Evolutionary conservation across 2,329 filamentous ascomycete genomes (phyloP).

Genomic region (Penicillium palitans): DNA sequence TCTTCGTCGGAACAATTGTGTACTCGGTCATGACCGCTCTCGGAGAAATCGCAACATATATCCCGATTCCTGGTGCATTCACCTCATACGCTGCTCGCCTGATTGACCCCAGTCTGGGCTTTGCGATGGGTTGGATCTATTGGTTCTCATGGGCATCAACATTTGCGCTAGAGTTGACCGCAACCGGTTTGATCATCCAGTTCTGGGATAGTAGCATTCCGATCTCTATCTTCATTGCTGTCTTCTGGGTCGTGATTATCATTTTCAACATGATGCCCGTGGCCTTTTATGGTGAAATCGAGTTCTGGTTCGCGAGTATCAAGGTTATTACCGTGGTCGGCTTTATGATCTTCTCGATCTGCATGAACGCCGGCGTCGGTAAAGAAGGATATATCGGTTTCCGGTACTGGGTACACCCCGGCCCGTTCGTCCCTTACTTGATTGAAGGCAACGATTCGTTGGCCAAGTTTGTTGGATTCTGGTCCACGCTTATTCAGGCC

Average conservation of each 20-base stretch:
- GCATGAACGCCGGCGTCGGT: constrained; percentile 70
- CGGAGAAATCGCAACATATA: constrained; percentile 71
- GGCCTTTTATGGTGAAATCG: constrained; percentile 70
- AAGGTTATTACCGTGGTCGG: constrained; percentile 74
- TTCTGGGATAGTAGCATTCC: constrained; percentile 66
- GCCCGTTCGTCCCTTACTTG: constrained; percentile 65
- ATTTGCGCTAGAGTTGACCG: constrained; percentile 69
- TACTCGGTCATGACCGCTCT: constrained; percentile 70
- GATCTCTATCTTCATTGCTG: constrained; percentile 69
- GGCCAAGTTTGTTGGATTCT: constrained; percentile 66
- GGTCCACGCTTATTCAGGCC: constrained; percentile 48
- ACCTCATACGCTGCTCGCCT: constrained; percentile 74
- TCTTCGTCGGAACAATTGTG: constrained; percentile 69
- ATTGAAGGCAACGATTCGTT: constrained; percentile 56
- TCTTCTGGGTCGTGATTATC: constrained; percentile 72
- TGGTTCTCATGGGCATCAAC: constrained; percentile 77
- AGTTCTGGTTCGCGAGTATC: constrained; percentile 75
- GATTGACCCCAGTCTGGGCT: constrained; percentile 69
- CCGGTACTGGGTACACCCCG: constrained; percentile 67
- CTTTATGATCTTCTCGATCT: constrained; percentile 75
- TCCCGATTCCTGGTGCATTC: constrained; percentile 74
- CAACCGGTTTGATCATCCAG: constrained; percentile 71
- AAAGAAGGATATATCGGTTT: constrained; percentile 72
- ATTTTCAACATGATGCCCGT: constrained; percentile 70
- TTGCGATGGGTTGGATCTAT: constrained; percentile 79